Conservation (phyloP, 371 early-diverging fungal species). For the Mucor saturninus region DNA sequence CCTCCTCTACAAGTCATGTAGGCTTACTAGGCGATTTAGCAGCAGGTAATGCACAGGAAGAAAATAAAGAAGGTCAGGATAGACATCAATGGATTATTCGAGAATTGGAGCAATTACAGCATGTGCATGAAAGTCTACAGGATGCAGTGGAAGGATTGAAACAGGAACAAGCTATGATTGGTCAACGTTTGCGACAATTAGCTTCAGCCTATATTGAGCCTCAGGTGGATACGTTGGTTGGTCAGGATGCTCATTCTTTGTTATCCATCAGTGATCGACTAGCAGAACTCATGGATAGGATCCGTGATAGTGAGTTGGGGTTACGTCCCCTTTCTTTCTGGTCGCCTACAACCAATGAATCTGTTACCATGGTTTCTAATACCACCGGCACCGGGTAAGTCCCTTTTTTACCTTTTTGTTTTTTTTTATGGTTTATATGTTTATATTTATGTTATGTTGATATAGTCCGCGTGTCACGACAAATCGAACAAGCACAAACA, state of each 20-base stretch:
- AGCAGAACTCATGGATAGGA: slow-evolving; percentile 43
- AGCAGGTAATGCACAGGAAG: neutral
- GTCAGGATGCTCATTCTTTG: slow-evolving; percentile 38
- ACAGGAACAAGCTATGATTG: slow-evolving; percentile 47
- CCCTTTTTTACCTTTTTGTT: neutral
- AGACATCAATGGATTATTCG: slow-evolving; percentile 61
- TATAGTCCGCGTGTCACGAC: neutral
- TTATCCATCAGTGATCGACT: slow-evolving; percentile 43
- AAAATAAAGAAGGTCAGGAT: slow-evolving; percentile 49
- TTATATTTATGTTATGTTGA: neutral
- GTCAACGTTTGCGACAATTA: slow-evolving; percentile 34
- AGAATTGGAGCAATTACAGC: slow-evolving; percentile 60
- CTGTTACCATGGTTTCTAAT: neutral
- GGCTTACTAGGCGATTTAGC: neutral
- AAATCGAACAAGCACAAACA: slow-evolving; percentile 1
- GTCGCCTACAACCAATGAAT: neutral
- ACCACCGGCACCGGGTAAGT: slow-evolving; percentile 20
- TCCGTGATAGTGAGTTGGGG: slow-evolving; percentile 42
- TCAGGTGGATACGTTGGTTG: slow-evolving; percentile 47
- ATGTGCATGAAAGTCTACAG: slow-evolving; percentile 49
- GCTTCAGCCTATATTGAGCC: slow-evolving; percentile 41
- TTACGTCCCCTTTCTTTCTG: slow-evolving; percentile 19
- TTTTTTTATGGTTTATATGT: neutral
- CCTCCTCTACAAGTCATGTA: too few relatives aligned
- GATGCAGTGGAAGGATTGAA: slow-evolving; percentile 45